These are phyloP conservation scores for Exophiala sp. DNA, from an alignment of 2,329 filamentous ascomycete species.

Conservation along the genomic window DNA sequence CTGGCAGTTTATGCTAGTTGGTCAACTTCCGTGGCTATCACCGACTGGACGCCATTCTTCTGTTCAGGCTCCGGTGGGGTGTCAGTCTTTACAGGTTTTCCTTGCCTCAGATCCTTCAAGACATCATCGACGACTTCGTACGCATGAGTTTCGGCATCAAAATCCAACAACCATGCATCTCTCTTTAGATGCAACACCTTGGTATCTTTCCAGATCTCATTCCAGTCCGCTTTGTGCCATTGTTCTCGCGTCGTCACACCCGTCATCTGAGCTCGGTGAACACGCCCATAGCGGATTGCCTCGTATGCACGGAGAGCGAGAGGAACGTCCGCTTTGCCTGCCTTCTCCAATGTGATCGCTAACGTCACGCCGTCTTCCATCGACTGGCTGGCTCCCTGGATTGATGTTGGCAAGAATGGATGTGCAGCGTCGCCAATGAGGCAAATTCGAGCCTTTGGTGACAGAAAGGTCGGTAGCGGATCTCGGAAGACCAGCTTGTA, in stretches of 20 bases:
- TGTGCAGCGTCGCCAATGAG: constrained; percentile 53
- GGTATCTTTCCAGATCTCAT: constrained; percentile 41
- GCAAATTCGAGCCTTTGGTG: constrained; percentile 42
- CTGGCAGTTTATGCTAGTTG: constrained; percentile 12
- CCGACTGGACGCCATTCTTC: constrained; percentile 7
- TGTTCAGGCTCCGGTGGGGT: constrained; percentile 6
- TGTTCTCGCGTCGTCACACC: constrained; percentile 29
- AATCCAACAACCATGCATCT: constrained; percentile 28
- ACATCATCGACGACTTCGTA: constrained; percentile 28
- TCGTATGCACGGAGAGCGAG: constrained; percentile 29
- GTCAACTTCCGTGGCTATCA: constrained; percentile 13
- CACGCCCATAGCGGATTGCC: constrained; percentile 27
- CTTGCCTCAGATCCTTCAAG: constrained; percentile 19
- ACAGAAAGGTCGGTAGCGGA: constrained; percentile 33
- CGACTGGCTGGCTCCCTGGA: constrained; percentile 48
- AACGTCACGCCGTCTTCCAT: constrained; percentile 51
- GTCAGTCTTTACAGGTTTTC: constrained; percentile 7
- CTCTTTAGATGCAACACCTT: constrained; percentile 26
- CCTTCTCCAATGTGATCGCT: constrained; percentile 41
- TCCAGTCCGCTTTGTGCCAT: constrained; percentile 31
- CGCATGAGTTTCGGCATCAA: constrained; percentile 28
- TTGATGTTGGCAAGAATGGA: constrained; percentile 48
- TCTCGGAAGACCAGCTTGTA: constrained; percentile 26
- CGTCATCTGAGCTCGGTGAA: constrained; percentile 27
- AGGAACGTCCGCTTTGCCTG: constrained; percentile 28